Evolutionary conservation across 768 basidiomycete genomes (phyloP).

Genomic region (Kwoniella dendrophila): DNA sequence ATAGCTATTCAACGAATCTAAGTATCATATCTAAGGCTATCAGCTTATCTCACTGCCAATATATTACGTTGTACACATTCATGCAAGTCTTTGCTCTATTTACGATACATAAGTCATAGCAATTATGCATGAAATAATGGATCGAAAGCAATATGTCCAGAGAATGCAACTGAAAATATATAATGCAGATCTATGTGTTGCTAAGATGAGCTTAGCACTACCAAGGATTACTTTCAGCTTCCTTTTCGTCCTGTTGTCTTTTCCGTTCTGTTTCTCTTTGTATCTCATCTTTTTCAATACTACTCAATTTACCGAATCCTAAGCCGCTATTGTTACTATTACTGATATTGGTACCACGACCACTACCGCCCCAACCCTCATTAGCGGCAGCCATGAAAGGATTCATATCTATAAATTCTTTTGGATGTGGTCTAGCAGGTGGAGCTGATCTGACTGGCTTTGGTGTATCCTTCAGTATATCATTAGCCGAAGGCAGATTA

Average conservation of each 20-base stretch:
- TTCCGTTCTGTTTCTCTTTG: conserved; percentile 17
- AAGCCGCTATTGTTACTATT: not conserved
- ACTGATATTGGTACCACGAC: not conserved
- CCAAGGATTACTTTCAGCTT: conserved; percentile 51
- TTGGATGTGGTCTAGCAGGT: conserved; percentile 49
- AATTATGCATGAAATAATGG: too few species aligned
- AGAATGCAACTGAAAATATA: too few species aligned
- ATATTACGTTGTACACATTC: too few species aligned
- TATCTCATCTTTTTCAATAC: not conserved
- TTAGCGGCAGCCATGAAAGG: conserved; percentile 31
- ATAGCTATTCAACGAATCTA: too few species aligned
- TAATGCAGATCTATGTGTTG: not conserved
- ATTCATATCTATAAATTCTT: conserved; percentile 41
- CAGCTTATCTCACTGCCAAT: too few species aligned
- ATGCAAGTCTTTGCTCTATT: too few species aligned
- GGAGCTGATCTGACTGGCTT: conserved; percentile 42
- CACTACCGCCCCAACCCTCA: conserved; percentile 4
- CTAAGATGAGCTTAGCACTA: conserved; percentile 24
- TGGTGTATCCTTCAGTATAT: conserved; percentile 6
- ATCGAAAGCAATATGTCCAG: too few species aligned
- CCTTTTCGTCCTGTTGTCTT: conserved; percentile 37
- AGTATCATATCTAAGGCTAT: too few species aligned
- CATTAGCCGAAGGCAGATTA: conserved; percentile 3
- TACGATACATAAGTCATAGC: too few species aligned
- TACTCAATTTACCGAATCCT: conserved; percentile 6